Conservation (phyloP, 2,329 filamentous ascomycete species). For the Helotiales sp. region DNA sequence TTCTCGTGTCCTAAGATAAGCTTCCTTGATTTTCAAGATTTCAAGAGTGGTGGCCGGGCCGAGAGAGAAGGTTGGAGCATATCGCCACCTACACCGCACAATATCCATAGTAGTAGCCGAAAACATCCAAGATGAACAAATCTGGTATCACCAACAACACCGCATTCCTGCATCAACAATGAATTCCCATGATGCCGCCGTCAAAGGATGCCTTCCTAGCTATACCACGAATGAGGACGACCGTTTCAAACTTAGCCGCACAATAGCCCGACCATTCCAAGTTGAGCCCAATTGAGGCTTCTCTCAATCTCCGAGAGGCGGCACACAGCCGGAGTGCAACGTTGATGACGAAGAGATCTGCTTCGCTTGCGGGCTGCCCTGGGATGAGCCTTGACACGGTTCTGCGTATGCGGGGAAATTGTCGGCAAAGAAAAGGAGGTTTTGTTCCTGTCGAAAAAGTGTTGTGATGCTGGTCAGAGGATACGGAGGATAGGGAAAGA, state of each 20-base stretch:
- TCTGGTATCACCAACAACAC: too few relatives aligned
- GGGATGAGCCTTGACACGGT: neutral
- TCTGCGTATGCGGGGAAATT: neutral
- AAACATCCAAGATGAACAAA: too few relatives aligned
- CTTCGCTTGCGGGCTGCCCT: neutral
- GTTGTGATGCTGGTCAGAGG: too few relatives aligned
- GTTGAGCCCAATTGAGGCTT: neutral
- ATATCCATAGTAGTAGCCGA: too few relatives aligned
- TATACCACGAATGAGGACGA: neutral
- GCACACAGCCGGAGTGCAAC: neutral
- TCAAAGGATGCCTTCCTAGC: slow-evolving; percentile 2
- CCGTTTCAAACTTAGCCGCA: neutral
- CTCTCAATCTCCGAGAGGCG: neutral
- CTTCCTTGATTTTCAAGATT: slow-evolving; percentile 1
- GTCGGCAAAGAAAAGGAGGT: too few relatives aligned
- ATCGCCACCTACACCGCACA: too few relatives aligned
- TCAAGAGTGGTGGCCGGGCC: too few relatives aligned
- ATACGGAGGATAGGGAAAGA: too few relatives aligned
- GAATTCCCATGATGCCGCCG: slow-evolving; percentile 15
- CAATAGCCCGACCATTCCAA: neutral
- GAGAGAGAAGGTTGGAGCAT: neutral
- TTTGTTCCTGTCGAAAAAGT: too few relatives aligned
- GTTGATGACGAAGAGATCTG: neutral
- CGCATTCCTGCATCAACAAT: too few relatives aligned
- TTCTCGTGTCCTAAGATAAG: too few relatives aligned